These are phyloP conservation scores for Lentinula novae-zelandiae DNA, from an alignment of 1,284 basidiomycete genomes.

Conservation along the genomic window DNA sequence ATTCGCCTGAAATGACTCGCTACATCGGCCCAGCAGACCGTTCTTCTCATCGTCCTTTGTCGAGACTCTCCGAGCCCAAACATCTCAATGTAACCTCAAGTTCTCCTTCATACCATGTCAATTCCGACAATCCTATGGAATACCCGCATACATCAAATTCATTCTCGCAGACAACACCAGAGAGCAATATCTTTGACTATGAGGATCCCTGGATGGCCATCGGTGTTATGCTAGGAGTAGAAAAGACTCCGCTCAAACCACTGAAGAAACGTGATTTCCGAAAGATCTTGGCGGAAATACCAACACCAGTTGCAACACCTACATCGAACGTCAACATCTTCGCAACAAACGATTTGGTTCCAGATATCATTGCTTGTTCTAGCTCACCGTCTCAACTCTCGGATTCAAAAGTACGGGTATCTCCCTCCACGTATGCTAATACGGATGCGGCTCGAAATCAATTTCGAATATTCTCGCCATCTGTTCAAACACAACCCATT, in stretches of 20 bases:
- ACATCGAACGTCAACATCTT: neutral
- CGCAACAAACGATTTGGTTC: neutral
- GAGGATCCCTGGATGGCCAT: constrained; percentile 41
- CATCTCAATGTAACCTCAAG: neutral
- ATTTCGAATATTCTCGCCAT: neutral
- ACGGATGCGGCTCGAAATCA: neutral
- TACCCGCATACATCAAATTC: neutral
- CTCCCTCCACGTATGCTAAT: neutral
- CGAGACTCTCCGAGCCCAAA: neutral
- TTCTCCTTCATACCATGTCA: neutral
- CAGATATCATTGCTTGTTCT: neutral
- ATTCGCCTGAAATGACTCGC: neutral
- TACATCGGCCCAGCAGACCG: neutral
- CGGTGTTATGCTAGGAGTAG: constrained; percentile 33
- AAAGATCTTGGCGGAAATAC: constrained; percentile 9
- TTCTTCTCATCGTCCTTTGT: neutral
- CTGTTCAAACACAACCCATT: neutral
- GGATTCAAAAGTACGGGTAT: too few species aligned
- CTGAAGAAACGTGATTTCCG: constrained; percentile 10
- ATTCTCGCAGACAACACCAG: neutral
- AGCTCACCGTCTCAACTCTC: neutral
- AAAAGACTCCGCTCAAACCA: constrained; percentile 2
- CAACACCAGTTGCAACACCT: constrained; percentile 1
- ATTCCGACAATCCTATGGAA: too few species aligned
- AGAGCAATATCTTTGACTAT: constrained; percentile 33